These are phyloP conservation scores for Ramaria sp. DNA, from an alignment of 768 basidiomycete genomes.

Conservation along the genomic window DNA sequence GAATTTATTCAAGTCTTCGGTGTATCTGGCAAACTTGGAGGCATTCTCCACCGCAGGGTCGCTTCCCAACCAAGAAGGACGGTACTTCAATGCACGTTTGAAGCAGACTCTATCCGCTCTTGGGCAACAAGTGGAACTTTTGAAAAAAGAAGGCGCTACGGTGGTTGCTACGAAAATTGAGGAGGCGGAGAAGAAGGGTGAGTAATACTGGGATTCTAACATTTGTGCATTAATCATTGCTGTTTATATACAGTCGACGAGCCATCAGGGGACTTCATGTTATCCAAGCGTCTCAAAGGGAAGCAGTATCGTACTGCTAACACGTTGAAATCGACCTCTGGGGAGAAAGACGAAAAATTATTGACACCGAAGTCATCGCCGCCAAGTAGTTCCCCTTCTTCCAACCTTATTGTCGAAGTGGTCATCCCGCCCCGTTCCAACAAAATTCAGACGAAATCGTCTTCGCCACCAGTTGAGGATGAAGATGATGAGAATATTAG, in stretches of 20 bases:
- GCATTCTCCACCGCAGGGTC: conserved; percentile 55
- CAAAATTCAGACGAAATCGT: not conserved
- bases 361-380: conserved; percentile 4
- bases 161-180: conserved; percentile 57
- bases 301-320: conserved; percentile 45
- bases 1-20: conserved; percentile 69
- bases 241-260: conserved; percentile 32
- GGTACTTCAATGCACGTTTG: conserved; percentile 82
- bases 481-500: conserved; percentile 20
- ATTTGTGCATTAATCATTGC: not conserved
- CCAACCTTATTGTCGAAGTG: conserved; percentile 42
- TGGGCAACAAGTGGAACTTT: conserved; percentile 51
- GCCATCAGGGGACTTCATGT: conserved; percentile 32
- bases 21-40: conserved; percentile 69
- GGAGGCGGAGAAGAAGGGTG: conserved; percentile 49
- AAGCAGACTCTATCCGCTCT: conserved; percentile 49
- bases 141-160: conserved; percentile 52
- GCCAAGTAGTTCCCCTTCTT: conserved; percentile 19
- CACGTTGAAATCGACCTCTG: conserved; percentile 8
- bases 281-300: conserved; percentile 65
- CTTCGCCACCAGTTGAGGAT: conserved; percentile 3
- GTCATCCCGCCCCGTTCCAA: conserved; percentile 36
- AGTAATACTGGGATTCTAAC: not conserved
- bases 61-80: conserved; percentile 68
- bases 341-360: conserved; percentile 9